Evolutionary conservation across 768 basidiomycete genomes (phyloP).

Genomic region (Rhizopogon vulgaris): DNA sequence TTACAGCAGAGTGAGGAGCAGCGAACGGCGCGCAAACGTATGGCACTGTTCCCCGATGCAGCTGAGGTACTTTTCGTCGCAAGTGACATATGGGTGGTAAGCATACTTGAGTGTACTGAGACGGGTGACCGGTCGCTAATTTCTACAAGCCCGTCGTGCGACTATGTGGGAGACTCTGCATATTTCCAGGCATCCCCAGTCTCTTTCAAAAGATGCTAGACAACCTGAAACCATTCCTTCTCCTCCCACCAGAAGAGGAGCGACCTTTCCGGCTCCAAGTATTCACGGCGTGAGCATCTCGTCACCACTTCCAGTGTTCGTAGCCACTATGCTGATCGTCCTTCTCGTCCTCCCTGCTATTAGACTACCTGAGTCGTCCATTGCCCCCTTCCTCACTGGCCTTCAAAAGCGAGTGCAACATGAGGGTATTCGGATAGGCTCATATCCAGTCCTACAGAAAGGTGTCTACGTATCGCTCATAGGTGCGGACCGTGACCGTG

Average conservation of each 20-base stretch:
- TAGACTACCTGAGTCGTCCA: slow-evolving; percentile 65
- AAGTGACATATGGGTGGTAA: slow-evolving; percentile 80
- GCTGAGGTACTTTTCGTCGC: slow-evolving; percentile 79
- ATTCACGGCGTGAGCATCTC: slow-evolving; percentile 60
- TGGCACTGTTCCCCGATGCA: slow-evolving; percentile 83
- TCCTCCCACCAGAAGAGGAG: slow-evolving; percentile 68
- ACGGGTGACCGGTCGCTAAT: background rate
- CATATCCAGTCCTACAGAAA: slow-evolving; percentile 54
- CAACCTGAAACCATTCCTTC: slow-evolving; percentile 64
- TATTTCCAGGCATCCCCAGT: slow-evolving; percentile 87
- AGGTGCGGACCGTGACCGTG: slow-evolving; percentile 37
- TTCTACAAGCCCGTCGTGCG: slow-evolving; percentile 71
- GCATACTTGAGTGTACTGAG: slow-evolving; percentile 18
- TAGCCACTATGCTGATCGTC: background rate
- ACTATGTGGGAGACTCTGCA: slow-evolving; percentile 77
- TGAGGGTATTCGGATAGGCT: slow-evolving; percentile 79
- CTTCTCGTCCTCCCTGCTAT: background rate
- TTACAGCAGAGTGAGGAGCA: slow-evolving; percentile 69
- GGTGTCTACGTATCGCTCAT: slow-evolving; percentile 66
- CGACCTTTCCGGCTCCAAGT: slow-evolving; percentile 78
- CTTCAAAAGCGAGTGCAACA: slow-evolving; percentile 67
- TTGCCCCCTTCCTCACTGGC: slow-evolving; percentile 78
- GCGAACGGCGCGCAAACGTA: slow-evolving; percentile 67
- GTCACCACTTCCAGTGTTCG: background rate
- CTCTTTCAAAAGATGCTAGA: slow-evolving; percentile 81